These are phyloP conservation scores for Malania oleifera DNA, from an alignment of 164 flowering plant genomes.

Conservation along the genomic window DNA sequence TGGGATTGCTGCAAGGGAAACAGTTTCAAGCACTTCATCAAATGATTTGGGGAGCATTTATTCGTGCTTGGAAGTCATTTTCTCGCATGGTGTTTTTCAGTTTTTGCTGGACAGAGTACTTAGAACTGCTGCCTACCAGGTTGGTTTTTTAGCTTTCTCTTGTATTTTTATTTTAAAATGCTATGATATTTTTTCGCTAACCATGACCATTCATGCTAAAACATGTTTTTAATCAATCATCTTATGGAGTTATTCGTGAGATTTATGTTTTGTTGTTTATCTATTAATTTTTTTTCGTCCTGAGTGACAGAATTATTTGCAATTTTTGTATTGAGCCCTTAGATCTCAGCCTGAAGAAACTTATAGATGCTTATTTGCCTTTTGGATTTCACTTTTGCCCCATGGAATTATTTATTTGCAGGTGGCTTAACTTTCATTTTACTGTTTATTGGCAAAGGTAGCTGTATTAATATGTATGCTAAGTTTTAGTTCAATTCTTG, in stretches of 20 bases:
- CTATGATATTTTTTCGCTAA: background rate
- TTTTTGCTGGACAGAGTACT: constrained; percentile 79
- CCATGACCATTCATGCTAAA: no score
- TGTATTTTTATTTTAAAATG: background rate
- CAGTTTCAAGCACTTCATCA: constrained; percentile 41
- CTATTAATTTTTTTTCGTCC: background rate
- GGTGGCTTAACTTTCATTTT: no score
- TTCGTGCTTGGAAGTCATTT: constrained; percentile 70
- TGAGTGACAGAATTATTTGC: background rate
- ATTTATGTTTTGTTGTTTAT: background rate
- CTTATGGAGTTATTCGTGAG: background rate
- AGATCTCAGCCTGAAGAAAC: no score
- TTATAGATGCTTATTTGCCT: no score
- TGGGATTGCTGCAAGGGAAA: constrained; percentile 38
- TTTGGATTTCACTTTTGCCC: no score
- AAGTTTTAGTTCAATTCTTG: no score
- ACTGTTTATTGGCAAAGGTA: no score
- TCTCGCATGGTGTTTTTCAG: constrained; percentile 76
- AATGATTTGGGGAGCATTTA: constrained; percentile 45
- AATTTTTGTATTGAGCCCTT: background rate
- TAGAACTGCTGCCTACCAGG: constrained; percentile 90
- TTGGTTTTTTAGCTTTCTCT: constrained; percentile 13
- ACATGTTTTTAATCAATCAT: no score
- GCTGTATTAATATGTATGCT: no score
- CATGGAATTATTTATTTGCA: no score